A percentile compares a stretch with the other conserved stretches of the same genome.
Evolutionary conservation across 2,329 filamentous ascomycete genomes (phyloP).

Genomic region (Nemania sp.): DNA sequence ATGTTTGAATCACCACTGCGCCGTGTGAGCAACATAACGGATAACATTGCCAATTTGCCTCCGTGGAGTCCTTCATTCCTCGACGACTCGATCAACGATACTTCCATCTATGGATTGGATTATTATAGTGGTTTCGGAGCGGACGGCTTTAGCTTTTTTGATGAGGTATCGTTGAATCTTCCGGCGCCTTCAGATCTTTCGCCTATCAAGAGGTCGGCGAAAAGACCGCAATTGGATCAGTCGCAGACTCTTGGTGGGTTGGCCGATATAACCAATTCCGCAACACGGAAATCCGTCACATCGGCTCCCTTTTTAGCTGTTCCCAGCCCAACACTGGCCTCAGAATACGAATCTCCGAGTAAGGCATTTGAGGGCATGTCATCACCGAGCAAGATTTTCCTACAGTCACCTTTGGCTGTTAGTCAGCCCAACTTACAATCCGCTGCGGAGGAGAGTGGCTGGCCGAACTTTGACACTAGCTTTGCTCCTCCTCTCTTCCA

Average conservation of each 20-base stretch:
- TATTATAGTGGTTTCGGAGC: constrained; percentile 48
- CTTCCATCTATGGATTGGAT: constrained; percentile 42
- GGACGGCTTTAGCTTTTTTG: constrained; percentile 69
- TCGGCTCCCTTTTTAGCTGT: constrained; percentile 57
- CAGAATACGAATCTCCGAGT: constrained; percentile 59
- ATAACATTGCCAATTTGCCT: constrained; percentile 50
- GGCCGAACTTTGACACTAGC: constrained; percentile 53
- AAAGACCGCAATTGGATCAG: constrained; percentile 65
- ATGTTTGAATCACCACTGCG: constrained; percentile 71
- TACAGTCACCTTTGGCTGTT: constrained; percentile 46
- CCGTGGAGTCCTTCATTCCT: constrained; percentile 69
- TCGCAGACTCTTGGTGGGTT: constrained; percentile 66
- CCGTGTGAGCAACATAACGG: constrained; percentile 54
- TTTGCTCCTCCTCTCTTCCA: constrained; percentile 59
- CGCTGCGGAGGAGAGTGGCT: constrained; percentile 47
- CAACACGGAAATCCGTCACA: constrained; percentile 55
- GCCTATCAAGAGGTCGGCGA: constrained; percentile 66
- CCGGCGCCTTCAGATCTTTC: constrained; percentile 60
- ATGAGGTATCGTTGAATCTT: constrained; percentile 46
- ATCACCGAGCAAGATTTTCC: constrained; percentile 59
- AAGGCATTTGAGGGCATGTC: constrained; percentile 60
- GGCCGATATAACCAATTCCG: constrained; percentile 61
- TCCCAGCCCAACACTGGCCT: constrained; percentile 46
- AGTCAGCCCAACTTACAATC: constrained; percentile 42
- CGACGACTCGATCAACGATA: constrained; percentile 55